Conservation (phyloP, 2,329 filamentous ascomycete genomes). For the Aspergillus pseudoviridinutans region DNA sequence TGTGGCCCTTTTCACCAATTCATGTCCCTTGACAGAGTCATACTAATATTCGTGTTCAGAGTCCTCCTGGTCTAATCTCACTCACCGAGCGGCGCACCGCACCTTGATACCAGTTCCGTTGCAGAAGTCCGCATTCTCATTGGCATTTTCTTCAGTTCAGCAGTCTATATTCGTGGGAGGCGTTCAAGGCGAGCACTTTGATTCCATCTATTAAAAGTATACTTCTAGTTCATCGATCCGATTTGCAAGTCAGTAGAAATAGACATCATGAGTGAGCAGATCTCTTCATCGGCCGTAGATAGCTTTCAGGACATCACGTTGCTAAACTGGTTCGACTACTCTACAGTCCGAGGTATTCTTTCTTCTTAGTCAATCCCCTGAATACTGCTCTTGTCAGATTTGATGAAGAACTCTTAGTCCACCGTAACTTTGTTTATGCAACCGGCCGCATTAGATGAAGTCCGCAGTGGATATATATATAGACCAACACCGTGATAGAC, state of each 20-base stretch:
- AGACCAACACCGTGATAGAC: background rate
- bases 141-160: constrained; percentile 2
- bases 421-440: background rate
- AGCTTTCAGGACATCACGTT: too few relatives aligned
- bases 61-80: constrained; percentile 16
- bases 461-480: background rate
- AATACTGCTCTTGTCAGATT: background rate
- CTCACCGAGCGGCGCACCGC: background rate
- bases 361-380: background rate
- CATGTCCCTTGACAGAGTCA: background rate
- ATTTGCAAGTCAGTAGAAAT: background rate
- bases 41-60: constrained; percentile 1
- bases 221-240: background rate
- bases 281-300: background rate
- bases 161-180: constrained; percentile 8
- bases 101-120: constrained; percentile 15
- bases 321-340: too few relatives aligned
- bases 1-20: constrained; percentile 9
- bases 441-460: background rate
- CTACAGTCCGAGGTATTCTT: background rate
- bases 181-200: constrained; percentile 12
- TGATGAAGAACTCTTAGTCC: too few relatives aligned
- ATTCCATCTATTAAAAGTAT: constrained; percentile 7
- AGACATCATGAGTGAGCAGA: background rate
- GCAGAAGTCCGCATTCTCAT: constrained; percentile 4